Evolutionary conservation across 495 filamentous ascomycete genomes (phyloP), one percentile per base, ranked within the genome.

Genomic region (Mycothermus thermophilus): DNA sequence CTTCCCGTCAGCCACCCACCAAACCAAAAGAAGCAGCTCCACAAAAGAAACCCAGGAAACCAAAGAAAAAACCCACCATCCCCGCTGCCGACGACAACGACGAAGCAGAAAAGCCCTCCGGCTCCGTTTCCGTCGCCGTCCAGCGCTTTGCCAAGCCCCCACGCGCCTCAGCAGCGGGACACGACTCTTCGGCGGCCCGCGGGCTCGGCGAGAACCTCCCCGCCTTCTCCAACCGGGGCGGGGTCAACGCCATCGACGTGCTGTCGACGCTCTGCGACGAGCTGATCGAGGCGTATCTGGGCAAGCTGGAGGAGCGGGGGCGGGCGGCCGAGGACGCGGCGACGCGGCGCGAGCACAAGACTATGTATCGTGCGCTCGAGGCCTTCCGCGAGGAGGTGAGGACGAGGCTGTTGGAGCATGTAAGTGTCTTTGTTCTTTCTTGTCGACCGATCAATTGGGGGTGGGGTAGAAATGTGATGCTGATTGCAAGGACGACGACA

Each of bases 161-260:
- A 3, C 27, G 18, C 1, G 42, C 39, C 23, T 40, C 38, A 13
- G 23, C n/a, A n/a, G n/a, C n/a, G n/a, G n/a, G n/a, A n/a, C n/a
- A n/a, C n/a, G n/a, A n/a, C n/a, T n/a, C n/a, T n/a, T n/a, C n/a
- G n/a, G n/a, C n/a, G n/a, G n/a, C n/a, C n/a, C n/a, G n/a, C n/a
- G n/a, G n/a, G n/a, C n/a, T n/a, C n/a, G n/a, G n/a, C n/a, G n/a
- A n/a, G n/a, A n/a, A 25, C 6, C 22, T 11, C 22, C 6, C 11
- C 26, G 60, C 66, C 5, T 66, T 63, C 25, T 46, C 70, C 8
- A 74, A 62, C 40, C 68, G 71, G n/a, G 64, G 64, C 17, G 77
- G 74, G 19, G 75, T 80, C 37, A 83, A 82, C 41, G 60, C 71
- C 1, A 64, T 80, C 12, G 79, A 84, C 32, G 79, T 83, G 0